Percentiles rank a stretch among this genome's conserved stretches.
Evolutionary conservation across 169 alveolate genomes (phyloP).

Genomic region (Eimeria necatrix): DNA sequence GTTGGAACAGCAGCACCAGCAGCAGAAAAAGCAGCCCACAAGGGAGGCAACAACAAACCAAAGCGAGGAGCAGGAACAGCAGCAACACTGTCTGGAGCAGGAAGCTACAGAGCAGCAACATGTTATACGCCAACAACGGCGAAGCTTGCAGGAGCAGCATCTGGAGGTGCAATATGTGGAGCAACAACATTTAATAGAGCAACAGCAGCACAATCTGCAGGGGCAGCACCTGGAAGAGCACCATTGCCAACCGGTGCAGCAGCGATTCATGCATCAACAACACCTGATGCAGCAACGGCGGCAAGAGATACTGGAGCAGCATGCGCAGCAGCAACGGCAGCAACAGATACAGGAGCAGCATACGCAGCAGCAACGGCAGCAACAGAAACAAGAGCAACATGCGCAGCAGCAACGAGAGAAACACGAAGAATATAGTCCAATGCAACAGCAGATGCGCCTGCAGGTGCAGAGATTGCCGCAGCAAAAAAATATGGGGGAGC

Average conservation of each 20-base stretch:
- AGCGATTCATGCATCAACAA: not conserved
- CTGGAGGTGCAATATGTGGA: not conserved
- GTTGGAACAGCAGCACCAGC: conserved; percentile 6
- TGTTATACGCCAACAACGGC: not conserved
- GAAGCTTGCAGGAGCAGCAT: not conserved
- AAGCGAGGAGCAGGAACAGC: not conserved
- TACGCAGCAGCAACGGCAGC: not conserved
- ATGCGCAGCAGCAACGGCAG: not conserved
- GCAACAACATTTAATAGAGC: not conserved
- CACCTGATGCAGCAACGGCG: not conserved
- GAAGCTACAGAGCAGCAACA: not conserved
- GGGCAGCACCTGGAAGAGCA: not conserved
- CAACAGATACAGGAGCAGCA: not conserved
- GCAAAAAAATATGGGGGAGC: not conserved
- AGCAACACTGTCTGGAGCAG: not conserved
- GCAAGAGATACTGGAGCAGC: not conserved
- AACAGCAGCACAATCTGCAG: too few relatives aligned
- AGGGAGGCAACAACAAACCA: too few relatives aligned
- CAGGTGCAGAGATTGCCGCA: not conserved
- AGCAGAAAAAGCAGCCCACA: not conserved
- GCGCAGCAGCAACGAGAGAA: too few relatives aligned
- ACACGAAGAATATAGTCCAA: too few relatives aligned
- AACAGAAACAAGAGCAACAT: not conserved
- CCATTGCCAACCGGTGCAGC: not conserved
- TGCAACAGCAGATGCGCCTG: not conserved